phyloP scores from a whole-genome alignment of 371 early-diverging fungal genomes.

The Mortierella sp. region DNA sequence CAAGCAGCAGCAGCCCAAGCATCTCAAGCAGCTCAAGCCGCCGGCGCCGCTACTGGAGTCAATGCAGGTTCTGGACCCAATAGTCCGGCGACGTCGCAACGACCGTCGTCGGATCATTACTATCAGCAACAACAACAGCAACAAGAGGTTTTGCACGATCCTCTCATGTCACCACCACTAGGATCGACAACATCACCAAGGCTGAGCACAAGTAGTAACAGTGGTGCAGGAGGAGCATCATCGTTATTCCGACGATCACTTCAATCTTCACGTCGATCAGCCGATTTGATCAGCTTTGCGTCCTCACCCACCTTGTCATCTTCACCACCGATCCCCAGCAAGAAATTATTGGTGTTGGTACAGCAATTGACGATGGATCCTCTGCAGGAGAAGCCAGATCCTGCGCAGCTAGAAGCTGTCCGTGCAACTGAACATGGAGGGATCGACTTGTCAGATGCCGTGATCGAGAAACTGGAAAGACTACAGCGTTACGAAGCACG shows the following conservation, averaged over 20 bases:
- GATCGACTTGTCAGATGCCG: slow-evolving; percentile 33
- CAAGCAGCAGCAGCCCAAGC: slow-evolving; percentile 30
- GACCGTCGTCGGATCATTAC: no score
- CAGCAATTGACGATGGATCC: slow-evolving; percentile 45
- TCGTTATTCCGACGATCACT: slow-evolving; percentile 39
- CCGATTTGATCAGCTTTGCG: slow-evolving; percentile 47
- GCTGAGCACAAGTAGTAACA: slow-evolving; percentile 9
- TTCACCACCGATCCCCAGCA: slow-evolving; percentile 7
- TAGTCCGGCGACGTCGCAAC: slow-evolving; percentile 26
- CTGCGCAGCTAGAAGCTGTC: slow-evolving; percentile 37
- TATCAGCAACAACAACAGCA: slow-evolving; percentile 12
- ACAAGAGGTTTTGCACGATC: slow-evolving; percentile 18
- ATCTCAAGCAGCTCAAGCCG: slow-evolving; percentile 13
- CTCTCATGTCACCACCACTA: slow-evolving; percentile 1
- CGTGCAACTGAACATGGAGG: slow-evolving; percentile 42
- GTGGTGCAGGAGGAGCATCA: slow-evolving; percentile 8
- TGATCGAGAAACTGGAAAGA: slow-evolving; percentile 48
- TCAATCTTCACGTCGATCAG: slow-evolving; percentile 29
- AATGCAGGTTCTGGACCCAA: slow-evolving; percentile 18
- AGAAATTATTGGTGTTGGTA: slow-evolving; percentile 25
- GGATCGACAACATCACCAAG: slow-evolving; percentile 17
- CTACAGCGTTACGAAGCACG: slow-evolving; percentile 54
- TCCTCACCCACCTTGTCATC: slow-evolving; percentile 15
- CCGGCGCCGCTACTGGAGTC: no score
- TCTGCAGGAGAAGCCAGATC: slow-evolving; percentile 46